Evolutionary conservation across 306 rosid genomes (phyloP), one percentile per base, ranked within the genome.

Genomic region (Myrica gale): DNA sequence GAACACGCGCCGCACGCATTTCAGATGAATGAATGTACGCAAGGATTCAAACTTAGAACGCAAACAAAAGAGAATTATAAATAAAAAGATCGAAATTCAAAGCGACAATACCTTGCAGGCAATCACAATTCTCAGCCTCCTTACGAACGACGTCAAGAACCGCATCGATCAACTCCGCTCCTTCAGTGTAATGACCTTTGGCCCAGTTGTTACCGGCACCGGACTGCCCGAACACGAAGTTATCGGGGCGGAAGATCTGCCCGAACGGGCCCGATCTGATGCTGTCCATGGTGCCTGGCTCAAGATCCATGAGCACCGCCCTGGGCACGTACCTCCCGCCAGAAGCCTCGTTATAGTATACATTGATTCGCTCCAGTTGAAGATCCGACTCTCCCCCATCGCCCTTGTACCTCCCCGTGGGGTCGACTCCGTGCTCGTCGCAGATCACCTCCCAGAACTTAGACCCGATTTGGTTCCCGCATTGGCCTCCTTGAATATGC

Each of bases 201-300:
- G 97, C 97, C 97, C 97, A 92, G 9, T 92, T 92, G 73, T 92
- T 92, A 2, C 97, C 97, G 9, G 97, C 97, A 21, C 97, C 97
- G 66, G 96, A 90, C 84, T 92, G 97, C 7, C 96, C 97, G 68
- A 92, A 92, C 67, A 92, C 96, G 74, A 92, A 92, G 86, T 92
- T 92, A 62, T 92, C 97, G 9, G 97, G 96, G 19, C 98, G 91
- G 60, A 92, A 92, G 80, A 92, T 89, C 91, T 90, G 93, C 43
- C 98, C 98, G 52, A 50, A 93, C 0, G 91, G 96, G 19, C 98
- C 96, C 74, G 98, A 93, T 90, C 98, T 87, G 90, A 93, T 93
- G 76, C 98, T 93, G 56, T 93, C 98, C 98, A 93, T 93, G 55
- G 98, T 93, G 0, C 98, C 96, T 2, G 98, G 98, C 42, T 93